These are phyloP conservation scores for Raphanus sativus DNA, from an alignment of 345 rosid species.

Conservation along the genomic window DNA sequence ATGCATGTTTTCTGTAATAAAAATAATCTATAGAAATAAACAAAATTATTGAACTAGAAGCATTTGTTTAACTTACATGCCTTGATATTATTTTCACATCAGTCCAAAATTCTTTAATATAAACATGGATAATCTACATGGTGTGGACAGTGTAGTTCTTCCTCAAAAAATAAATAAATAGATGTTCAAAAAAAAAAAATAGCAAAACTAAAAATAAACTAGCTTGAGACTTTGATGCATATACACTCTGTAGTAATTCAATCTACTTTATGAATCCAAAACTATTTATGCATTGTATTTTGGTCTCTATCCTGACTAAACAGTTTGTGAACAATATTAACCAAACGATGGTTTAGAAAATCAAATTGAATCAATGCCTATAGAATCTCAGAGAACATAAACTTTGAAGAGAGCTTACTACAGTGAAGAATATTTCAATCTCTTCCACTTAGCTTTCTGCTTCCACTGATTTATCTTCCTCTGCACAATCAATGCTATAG, in stretches of 20 bases:
- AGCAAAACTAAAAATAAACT: conserved; percentile 22
- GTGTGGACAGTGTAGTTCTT: too few relatives aligned
- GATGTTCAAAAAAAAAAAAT: not conserved
- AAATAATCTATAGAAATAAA: too few relatives aligned
- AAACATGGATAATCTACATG: not conserved
- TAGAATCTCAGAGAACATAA: not conserved
- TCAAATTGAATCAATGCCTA: not conserved
- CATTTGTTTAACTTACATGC: too few relatives aligned
- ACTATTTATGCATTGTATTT: not conserved
- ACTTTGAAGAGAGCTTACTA: not conserved
- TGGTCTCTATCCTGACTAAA: not conserved
- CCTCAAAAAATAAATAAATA: too few relatives aligned
- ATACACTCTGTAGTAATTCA: conserved; percentile 24
- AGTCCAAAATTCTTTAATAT: not conserved
- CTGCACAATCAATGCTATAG: not conserved
- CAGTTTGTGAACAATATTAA: not conserved
- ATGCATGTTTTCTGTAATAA: not conserved
- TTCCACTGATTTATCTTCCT: not conserved
- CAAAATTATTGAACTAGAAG: too few relatives aligned
- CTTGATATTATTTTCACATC: not conserved
- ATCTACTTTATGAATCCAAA: conserved; percentile 14
- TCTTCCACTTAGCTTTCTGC: not conserved
- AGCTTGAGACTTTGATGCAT: conserved; percentile 24
- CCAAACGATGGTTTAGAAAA: not conserved
- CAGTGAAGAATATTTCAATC: not conserved